Base-by-base conservation (phyloP, 768 basidiomycete species). In the Lactarius evosmus region DNA sequence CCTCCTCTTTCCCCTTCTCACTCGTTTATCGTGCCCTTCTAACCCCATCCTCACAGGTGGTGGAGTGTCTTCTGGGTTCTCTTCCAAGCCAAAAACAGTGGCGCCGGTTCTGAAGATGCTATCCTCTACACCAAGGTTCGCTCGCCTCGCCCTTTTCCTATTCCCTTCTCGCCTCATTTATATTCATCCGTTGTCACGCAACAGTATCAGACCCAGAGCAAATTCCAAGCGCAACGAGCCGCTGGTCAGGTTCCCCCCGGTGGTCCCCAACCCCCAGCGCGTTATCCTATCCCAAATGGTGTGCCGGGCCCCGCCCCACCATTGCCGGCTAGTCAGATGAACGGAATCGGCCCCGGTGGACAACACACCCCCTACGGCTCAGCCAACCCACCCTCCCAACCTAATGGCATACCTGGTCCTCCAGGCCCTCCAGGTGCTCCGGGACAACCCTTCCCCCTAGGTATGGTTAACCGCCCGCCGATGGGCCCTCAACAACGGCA, bases 11-110 rank as follows among this genome's bases (percentile, higher is more conserved):
- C n/a, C 38, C 1, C 53, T 50, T 70, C 60, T 30, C 61, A 62
- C 58, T 66, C n/a, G 12, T 44, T 58, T 7, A 19, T 17, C 38
- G 19, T 63, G 59, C 50, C 63, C 59, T 55, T 51, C 51, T 63
- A 58, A 58, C 29, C 68, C 59, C 56, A 68, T 60, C 62, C 33
- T 8, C 55, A 33, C 68, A 91, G 90, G 72, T 93, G 91, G 91
- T 93, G 91, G 91, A 88, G 85, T 68, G 91, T 93, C 27, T 93
- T 93, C 70, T 93, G 91, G 91, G 86, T 91, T 0, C 77, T 92
- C 17, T 93, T 92, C 72, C 85, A 85, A 14, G 89, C 90, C 52
- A 92, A 92, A 75, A 89, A 86, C 66, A 87, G 81, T 55, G 83
- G 83, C 33, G 72, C 71, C 9, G 86, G 84, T 22, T 72, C 84